Conservation (phyloP, 805 yeast genomes). For the Candida pseudofarinosa region DNA sequence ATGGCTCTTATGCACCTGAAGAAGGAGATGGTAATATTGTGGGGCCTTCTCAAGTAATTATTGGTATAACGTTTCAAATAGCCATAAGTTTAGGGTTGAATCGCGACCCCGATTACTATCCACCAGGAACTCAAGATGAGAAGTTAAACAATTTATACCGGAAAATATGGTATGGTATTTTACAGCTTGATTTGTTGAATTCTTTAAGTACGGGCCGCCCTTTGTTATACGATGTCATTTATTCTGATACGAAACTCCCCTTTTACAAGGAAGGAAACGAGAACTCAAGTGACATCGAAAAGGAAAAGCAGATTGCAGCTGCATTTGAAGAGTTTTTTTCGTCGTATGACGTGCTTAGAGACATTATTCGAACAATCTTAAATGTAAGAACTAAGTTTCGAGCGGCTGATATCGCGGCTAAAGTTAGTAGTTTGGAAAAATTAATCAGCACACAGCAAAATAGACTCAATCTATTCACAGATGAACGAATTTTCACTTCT, state of each 20-base stretch:
- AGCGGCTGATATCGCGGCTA: constrained; percentile 13
- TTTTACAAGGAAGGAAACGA: constrained; percentile 23
- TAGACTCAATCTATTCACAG: constrained; percentile 1
- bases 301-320: constrained; percentile 25
- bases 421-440: constrained; percentile 10
- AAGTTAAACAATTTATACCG: constrained; percentile 18
- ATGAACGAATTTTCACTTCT: not conserved
- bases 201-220: constrained; percentile 22
- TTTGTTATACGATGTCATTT: constrained; percentile 15
- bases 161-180: constrained; percentile 24
- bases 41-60: constrained; percentile 52
- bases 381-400: constrained; percentile 13
- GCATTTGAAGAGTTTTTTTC: constrained; percentile 9
- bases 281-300: constrained; percentile 22
- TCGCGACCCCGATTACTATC: constrained; percentile 57
- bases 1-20: constrained; percentile 46
- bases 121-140: constrained; percentile 13
- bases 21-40: constrained; percentile 58
- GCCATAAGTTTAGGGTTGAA: constrained; percentile 64
- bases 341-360: constrained; percentile 9
- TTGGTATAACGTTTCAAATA: constrained; percentile 60
- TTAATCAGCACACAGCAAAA: constrained; percentile 6
- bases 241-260: constrained; percentile 19
- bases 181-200: constrained; percentile 16
- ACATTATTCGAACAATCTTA: constrained; percentile 11